Base-by-base conservation (phyloP, 2,329 filamentous ascomycete genomes). In the Alternaria dauci region DNA sequence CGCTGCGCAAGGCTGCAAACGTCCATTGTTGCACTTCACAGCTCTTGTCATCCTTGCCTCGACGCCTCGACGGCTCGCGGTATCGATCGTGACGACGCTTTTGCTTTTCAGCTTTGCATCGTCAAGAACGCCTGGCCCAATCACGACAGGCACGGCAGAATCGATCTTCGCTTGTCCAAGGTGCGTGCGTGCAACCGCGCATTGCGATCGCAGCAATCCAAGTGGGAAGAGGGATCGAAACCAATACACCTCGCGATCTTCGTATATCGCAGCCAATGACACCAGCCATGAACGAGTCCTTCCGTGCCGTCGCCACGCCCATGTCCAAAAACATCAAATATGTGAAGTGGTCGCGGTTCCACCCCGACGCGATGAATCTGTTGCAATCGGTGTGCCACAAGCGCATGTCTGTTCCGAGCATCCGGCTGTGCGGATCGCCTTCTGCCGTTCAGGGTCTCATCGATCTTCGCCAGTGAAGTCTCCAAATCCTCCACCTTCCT, bases 1-100 rank as follows among this genome's bases (percentile, higher is more conserved):
- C 34, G 46, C 46, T 50, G 46, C 30, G 54, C 38, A 43, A 57
- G 54, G 54, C 50, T 36, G 42, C 18, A 54, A 54, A 43, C 32
- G 36, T 46, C 41, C 18, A 41, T 42, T 34, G 34, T 18, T 41
- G 55, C 34, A 47, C 6, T 36, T 38, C 41, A 42, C 25, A 47
- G 34, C 42, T 25, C 42, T 41, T 30, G 26, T 18, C 42, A 25
- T 54, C 50, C 32, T 20, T 11, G 46, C 28, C 46, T 48, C 18
- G 51, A 53, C 26, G 23, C 28, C 46, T 48, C n/a, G 51, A 53
- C 26, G n/a, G 51, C 14, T 43, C 32, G 20, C 23, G 14, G 39
- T 44, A 34, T 44, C 23, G 28, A 36, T 53, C 39, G 39, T 32
- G 28, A 53, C 39, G 39, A 43, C 39, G 51, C 51, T 43, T 53